phyloP scores from a whole-genome alignment of 768 basidiomycete genomes.

The Calvatia gigantea region DNA sequence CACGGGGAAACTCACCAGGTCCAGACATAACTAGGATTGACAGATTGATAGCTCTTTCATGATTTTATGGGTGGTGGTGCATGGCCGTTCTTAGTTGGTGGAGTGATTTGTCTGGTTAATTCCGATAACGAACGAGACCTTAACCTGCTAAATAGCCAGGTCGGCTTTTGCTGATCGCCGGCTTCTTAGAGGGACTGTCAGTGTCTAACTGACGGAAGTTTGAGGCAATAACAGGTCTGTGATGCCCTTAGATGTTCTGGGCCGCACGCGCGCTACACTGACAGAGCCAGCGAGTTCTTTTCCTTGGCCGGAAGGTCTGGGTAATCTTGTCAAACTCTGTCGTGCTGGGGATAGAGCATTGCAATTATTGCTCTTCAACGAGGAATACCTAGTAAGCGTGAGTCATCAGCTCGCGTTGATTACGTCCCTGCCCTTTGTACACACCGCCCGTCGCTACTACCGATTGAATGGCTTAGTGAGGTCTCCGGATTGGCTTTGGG shows the following conservation, averaged over 20 bases:
- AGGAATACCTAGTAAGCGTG: no score
- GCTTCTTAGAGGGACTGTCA: conserved; percentile 87
- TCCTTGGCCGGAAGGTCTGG: no score
- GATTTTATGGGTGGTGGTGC: conserved; percentile 86
- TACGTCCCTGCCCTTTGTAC: no score
- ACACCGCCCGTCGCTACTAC: no score
- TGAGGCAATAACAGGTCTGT: conserved; percentile 91
- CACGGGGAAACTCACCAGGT: no score
- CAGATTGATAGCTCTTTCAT: conserved; percentile 84
- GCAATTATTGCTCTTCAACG: no score
- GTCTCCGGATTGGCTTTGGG: no score
- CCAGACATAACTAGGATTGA: no score
- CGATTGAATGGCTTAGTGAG: no score
- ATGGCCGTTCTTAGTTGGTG: conserved; percentile 88
- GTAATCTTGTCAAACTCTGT: no score
- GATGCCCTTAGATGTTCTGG: conserved; percentile 91
- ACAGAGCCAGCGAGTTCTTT: conserved; percentile 87
- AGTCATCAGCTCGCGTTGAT: no score
- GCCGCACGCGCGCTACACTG: conserved; percentile 87
- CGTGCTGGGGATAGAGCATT: no score
- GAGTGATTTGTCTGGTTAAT: conserved; percentile 98
- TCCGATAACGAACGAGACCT: conserved; percentile 94
- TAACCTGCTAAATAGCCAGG: conserved; percentile 90
- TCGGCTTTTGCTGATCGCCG: conserved; percentile 68
- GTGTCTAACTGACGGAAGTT: conserved; percentile 80